Percentiles rank a stretch among this genome's conserved stretches.
phyloP scores from a whole-genome alignment of 805 yeast genomes.

The Metschnikowia similis region DNA sequence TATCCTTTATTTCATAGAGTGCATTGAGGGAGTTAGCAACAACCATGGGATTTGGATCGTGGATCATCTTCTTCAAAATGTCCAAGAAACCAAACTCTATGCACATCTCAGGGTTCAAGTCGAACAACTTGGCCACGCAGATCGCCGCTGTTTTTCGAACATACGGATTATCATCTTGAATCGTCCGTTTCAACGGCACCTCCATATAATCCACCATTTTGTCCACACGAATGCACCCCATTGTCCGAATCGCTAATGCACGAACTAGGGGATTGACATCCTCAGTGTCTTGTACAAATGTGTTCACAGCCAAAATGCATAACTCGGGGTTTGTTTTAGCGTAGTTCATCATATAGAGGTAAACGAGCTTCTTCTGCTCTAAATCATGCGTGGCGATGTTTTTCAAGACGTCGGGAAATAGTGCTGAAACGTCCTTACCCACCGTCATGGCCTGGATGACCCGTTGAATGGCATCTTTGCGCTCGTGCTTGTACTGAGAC shows the following conservation, averaged over 20 bases:
- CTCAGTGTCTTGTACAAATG: slow-evolving; percentile 91
- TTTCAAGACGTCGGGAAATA: slow-evolving; percentile 94
- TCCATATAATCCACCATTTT: slow-evolving; percentile 94
- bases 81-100: slow-evolving; percentile 82
- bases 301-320: slow-evolving; percentile 92
- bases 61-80: slow-evolving; percentile 59
- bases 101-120: slow-evolving; percentile 74
- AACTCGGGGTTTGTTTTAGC: slow-evolving; percentile 96
- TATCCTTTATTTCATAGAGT: slow-evolving; percentile 73
- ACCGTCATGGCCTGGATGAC: slow-evolving; percentile 98
- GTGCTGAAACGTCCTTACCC: slow-evolving; percentile 91
- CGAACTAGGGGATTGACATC: slow-evolving; percentile 95
- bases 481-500: slow-evolving; percentile 89
- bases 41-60: slow-evolving; percentile 94
- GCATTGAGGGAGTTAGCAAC: slow-evolving; percentile 92
- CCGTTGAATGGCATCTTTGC: slow-evolving; percentile 94
- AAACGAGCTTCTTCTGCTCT: slow-evolving; percentile 94
- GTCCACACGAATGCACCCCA: slow-evolving; percentile 97
- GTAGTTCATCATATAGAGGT: slow-evolving; percentile 91
- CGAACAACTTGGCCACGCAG: slow-evolving; percentile 93
- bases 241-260: slow-evolving; percentile 94
- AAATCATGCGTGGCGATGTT: slow-evolving; percentile 95
- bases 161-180: slow-evolving; percentile 91
- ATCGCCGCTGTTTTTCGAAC: slow-evolving; percentile 97
- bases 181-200: slow-evolving; percentile 78